Conservation (phyloP, 2,329 filamentous ascomycete genomes). For the Fusarium sp. region DNA sequence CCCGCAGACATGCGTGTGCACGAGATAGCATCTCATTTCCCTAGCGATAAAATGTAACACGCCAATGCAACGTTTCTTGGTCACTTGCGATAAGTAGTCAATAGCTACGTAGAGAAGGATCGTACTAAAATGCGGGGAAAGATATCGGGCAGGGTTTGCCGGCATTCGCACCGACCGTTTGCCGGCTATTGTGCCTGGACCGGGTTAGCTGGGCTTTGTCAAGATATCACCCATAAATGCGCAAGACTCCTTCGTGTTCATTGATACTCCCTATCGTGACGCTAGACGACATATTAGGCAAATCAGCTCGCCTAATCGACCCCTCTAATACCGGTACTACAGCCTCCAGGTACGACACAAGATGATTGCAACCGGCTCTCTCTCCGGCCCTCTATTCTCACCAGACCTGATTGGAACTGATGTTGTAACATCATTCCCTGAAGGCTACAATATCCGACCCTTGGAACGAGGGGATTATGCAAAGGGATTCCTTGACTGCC, state of each 20-base stretch:
- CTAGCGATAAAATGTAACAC: neutral
- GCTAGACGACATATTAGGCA: neutral
- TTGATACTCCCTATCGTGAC: neutral
- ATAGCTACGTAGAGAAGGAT: neutral
- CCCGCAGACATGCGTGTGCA: neutral
- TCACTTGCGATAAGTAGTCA: neutral
- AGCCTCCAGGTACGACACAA: neutral
- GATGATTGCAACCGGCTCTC: neutral
- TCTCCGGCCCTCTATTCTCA: neutral
- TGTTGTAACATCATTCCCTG: neutral
- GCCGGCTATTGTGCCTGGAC: neutral
- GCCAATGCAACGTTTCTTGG: neutral
- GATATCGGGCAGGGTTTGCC: neutral
- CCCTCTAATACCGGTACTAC: neutral
- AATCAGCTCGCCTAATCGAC: neutral
- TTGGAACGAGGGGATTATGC: neutral
- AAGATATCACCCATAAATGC: neutral
- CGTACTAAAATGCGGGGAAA: neutral
- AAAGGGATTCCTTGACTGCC: neutral
- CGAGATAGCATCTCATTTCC: neutral
- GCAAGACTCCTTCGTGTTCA: neutral
- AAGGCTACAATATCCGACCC: neutral
- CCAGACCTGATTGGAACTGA: neutral
- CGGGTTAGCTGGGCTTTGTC: neutral
- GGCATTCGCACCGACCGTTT: neutral